These are phyloP conservation scores for Vigna trinervia DNA, from an alignment of 306 rosid species.

Conservation along the genomic window DNA sequence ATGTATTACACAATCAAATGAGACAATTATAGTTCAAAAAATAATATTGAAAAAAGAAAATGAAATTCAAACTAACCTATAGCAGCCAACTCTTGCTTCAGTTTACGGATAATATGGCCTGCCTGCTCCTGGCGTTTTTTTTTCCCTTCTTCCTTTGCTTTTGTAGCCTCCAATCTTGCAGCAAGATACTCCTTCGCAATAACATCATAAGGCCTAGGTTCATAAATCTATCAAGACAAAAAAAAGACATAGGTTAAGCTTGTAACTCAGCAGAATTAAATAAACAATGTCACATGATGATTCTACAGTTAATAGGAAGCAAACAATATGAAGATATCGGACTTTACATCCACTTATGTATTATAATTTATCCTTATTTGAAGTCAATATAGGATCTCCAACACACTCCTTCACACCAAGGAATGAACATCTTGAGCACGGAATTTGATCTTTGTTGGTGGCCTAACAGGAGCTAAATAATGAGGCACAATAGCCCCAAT, in stretches of 20 bases:
- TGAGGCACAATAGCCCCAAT: no score
- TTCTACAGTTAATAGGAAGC: constrained; percentile 21
- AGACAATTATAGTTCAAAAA: constrained; percentile 32
- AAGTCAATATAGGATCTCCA: no score
- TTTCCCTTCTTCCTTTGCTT: constrained; percentile 77
- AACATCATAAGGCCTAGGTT: constrained; percentile 76
- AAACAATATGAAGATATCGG: constrained; percentile 20
- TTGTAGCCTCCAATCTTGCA: constrained; percentile 82
- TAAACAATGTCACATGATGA: neutral
- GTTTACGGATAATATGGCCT: constrained; percentile 70
- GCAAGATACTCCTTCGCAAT: constrained; percentile 80
- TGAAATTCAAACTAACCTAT: constrained; percentile 58
- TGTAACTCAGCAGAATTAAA: constrained; percentile 14
- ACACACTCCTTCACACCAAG: no score
- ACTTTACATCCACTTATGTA: neutral
- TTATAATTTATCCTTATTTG: no score
- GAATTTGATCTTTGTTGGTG: no score
- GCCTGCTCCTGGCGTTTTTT: constrained; percentile 81
- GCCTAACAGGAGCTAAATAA: no score
- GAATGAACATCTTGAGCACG: no score
- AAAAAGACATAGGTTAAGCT: constrained; percentile 38
- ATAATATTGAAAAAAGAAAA: constrained; percentile 40
- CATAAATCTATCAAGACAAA: constrained; percentile 52
- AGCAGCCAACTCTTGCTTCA: constrained; percentile 81
- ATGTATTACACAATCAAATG: constrained; percentile 36